Evolutionary conservation across 805 yeast genomes (phyloP).

Genomic region (Candida nanaspora): DNA sequence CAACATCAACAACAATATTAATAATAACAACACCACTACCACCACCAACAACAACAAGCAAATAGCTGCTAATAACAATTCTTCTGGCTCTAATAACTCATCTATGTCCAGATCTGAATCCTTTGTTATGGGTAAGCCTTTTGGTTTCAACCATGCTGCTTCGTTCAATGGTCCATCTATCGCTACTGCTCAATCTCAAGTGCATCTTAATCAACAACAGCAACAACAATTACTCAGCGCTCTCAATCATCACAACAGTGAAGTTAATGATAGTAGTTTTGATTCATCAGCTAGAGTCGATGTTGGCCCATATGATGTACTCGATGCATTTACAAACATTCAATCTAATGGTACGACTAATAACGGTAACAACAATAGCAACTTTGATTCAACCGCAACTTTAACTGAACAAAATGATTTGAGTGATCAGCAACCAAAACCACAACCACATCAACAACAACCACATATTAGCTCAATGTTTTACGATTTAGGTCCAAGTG

Average conservation of each 20-base stretch:
- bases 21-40: neutral
- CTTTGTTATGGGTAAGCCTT: neutral
- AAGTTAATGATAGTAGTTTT: no score
- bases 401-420: neutral
- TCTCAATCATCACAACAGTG: neutral
- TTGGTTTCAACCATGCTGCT: neutral
- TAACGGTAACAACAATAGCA: neutral
- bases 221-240: neutral
- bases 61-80: neutral
- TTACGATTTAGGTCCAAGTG: conserved; percentile 7
- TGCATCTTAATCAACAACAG: neutral
- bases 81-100: neutral
- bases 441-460: neutral
- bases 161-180: neutral
- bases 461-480: conserved; percentile 1
- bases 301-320: conserved; percentile 10
- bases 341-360: neutral
- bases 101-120: neutral
- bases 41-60: neutral
- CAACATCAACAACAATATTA: neutral
- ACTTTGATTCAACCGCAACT: conserved; percentile 1
- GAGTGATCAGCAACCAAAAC: neutral
- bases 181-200: neutral
- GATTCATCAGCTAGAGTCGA: neutral
- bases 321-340: conserved; percentile 10